phyloP scores from a whole-genome alignment of 2,329 filamentous ascomycete species.

The Pseudogymnoascus sp. region DNA sequence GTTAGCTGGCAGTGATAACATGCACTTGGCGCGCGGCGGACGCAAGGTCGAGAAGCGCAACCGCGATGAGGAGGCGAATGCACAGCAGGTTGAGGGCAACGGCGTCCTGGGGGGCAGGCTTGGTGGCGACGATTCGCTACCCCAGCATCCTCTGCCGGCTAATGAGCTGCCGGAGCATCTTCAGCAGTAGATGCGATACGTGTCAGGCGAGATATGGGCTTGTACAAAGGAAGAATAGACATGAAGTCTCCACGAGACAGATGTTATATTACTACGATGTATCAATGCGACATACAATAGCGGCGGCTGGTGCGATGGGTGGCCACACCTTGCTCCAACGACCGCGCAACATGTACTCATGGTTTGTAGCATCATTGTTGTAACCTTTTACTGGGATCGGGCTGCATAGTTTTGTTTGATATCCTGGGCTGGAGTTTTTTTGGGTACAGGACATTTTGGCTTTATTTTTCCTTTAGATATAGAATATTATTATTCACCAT shows the following conservation, averaged over 20 bases:
- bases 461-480: not conserved
- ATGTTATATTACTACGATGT: not conserved
- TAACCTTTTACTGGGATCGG: not conserved
- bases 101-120: not conserved
- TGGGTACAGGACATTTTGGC: not conserved
- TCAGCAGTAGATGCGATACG: not conserved
- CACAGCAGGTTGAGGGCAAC: slow-evolving; percentile 3
- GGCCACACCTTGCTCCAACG: not conserved
- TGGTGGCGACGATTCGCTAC: not conserved
- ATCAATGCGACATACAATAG: not conserved
- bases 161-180: not conserved
- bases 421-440: slow-evolving; percentile 6
- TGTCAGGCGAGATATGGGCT: not conserved
- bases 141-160: not conserved
- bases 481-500: slow-evolving; percentile 3
- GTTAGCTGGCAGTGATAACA: not conserved
- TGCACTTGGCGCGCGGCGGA: not conserved
- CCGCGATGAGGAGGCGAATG: not conserved
- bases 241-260: not conserved
- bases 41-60: slow-evolving; percentile 8
- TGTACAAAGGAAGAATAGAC: not conserved
- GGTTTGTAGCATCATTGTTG: not conserved
- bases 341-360: not conserved
- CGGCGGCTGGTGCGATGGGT: not conserved
- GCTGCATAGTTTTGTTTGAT: slow-evolving; percentile 6